Base-by-base conservation (phyloP, 495 filamentous ascomycete genomes). In the Aspergillus ellipticus region DNA sequence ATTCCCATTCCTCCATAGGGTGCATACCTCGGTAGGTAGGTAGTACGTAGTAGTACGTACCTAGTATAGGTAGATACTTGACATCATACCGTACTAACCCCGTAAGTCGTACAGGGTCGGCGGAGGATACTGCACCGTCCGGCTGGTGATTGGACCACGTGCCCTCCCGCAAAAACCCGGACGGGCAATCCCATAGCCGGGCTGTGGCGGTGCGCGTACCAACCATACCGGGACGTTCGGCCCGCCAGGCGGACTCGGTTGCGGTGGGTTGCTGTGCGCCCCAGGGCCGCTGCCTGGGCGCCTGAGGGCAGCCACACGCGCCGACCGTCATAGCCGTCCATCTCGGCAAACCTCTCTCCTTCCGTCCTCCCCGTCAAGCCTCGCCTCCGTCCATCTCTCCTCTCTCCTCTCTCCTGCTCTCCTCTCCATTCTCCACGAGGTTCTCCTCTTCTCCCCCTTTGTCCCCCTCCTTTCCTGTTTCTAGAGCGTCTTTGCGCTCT, bases 401-500 rank as follows among this genome's bases (percentile, higher is more conserved):
- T 41, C 48, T 37, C 20, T 54, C 43, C 47, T 28, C 53, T 33
- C 46, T 59, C 56, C 50, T 33, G 33, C 39, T 54, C 22, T 49
- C 50, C 49, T 20, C 48, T 53, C 28, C 1, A 19, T 21, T 17
- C 24, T 22, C 16, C 17, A 6, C 13, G 42, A 24, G 29, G 43
- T 49, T 45, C 39, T n/a, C 22, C 26, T 53, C 55, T 45, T 46
- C 42, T 39, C 49, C 50, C 47, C 51, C 39, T 59, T 54, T 42
- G 63, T 52, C 59, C 51, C 46, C 59, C 48, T 49, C 49, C 37
- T 55, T 56, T 54, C 28, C 56, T 56, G 17, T n/a, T 59, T 47
- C 33, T 56, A 49, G 56, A 67, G 66, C 70, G 71, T 66, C 61
- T 62, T 66, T 66, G 54, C 63, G 66, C 72, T 74, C 69, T 76